phyloP scores from a whole-genome alignment of 768 basidiomycete genomes.

The Boletus edulis region DNA sequence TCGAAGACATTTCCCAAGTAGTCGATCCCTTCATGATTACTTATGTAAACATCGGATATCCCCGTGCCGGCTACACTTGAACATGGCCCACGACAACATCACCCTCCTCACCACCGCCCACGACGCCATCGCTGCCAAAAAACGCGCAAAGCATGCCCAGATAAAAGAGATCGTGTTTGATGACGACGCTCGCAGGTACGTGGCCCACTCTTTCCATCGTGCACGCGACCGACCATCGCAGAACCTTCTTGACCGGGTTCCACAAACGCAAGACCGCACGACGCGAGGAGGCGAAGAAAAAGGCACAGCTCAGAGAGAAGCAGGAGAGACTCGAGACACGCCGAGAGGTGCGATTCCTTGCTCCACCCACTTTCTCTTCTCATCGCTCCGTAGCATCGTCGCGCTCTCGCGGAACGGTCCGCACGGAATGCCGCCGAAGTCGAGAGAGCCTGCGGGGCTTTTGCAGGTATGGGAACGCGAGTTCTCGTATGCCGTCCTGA shows the following conservation, averaged over 20 bases:
- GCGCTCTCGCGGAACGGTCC: constrained; percentile 74
- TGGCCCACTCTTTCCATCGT: constrained; percentile 5
- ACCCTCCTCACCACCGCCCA: constrained; percentile 61
- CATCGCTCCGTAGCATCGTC: constrained; percentile 58
- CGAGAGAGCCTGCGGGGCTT: constrained; percentile 67
- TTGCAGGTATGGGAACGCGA: constrained; percentile 36
- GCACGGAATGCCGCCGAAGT: constrained; percentile 72
- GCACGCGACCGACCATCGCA: constrained; percentile 31
- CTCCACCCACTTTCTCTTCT: constrained; percentile 8
- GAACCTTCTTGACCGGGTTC: constrained; percentile 92
- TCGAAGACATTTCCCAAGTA: constrained; percentile 25
- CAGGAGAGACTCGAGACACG: constrained; percentile 70
- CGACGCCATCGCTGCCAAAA: constrained; percentile 63
- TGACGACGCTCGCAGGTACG: constrained; percentile 76
- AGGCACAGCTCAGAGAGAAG: constrained; percentile 75
- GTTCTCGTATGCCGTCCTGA: constrained; percentile 5
- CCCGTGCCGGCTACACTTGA: constrained; percentile 5
- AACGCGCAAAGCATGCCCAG: constrained; percentile 60
- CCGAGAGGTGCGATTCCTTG: constrained; percentile 58
- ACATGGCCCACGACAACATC: constrained; percentile 45
- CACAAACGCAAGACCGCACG: constrained; percentile 89
- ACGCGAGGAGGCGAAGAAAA: constrained; percentile 71
- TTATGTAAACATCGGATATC: constrained; percentile 25
- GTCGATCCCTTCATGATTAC: constrained; percentile 19
- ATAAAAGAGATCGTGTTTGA: constrained; percentile 84